Base-by-base conservation (phyloP, 441 rosid species). In the Brassica balearica region DNA sequence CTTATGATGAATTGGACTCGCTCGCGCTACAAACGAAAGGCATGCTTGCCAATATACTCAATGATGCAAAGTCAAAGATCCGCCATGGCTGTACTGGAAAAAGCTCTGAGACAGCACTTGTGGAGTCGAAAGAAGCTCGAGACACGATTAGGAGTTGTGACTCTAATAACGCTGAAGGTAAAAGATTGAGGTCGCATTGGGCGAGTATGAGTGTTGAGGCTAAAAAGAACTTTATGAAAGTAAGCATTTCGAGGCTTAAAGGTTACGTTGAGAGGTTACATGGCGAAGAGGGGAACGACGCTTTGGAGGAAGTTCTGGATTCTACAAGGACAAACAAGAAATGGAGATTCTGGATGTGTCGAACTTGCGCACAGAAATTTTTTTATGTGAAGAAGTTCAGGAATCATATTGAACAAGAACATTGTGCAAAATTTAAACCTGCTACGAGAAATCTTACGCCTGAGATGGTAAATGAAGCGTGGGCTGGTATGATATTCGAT, bases 321-420 rank as follows among this genome's bases (percentile, higher is more conserved):
- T 77, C 41, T 71, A 59, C 76, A 3, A 71, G 1, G 71, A 6
- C 6, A 17, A 56, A 65, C 29, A 64, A 20, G 7, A 77, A 64
- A 25, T 77, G 80, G 80, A 77, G 20, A 77, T 56, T 77, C 15
- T 77, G 72, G 76, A 71, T 64, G 80, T 77, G 80, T 65, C 22
- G 80, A 64, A 55, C 34, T 65, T 77, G 76, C 66, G 55, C 69
- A 12, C 10, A 56, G 51, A 71, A 25, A 22, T 77, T 77, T 61
- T 55, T 14, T 65, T 7, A 56, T 71, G 51, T 1, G 8, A 55
- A 71, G 46, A 65, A 77, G 55, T 71, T 64, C 32, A 77, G 59
- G 76, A 77, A 20, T 25, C 80, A 77, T 77, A 71, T 77, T 27
- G 80, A 77, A 41, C 71, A 76, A 69, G 69, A 61, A 20, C 80